Evolutionary conservation across 306 rosid genomes (phyloP).

Genomic region (Hippophae gyantsensis): DNA sequence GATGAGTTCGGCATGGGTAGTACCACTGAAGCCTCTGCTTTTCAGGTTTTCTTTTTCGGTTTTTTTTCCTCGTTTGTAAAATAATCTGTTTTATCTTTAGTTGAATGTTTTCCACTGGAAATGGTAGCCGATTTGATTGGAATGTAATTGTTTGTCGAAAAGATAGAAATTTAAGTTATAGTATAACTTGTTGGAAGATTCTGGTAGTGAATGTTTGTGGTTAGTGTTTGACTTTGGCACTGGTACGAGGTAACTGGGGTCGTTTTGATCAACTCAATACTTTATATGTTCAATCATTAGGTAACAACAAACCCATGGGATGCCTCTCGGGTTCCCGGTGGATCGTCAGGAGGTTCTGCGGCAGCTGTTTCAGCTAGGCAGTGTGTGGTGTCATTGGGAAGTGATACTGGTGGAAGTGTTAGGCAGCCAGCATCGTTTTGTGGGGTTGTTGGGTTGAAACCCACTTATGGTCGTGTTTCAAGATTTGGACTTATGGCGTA

Average conservation of each 20-base stretch:
- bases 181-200: too few relatives aligned
- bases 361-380: conserved; percentile 98
- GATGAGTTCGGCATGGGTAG: conserved; percentile 99
- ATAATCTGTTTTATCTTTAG: neutral
- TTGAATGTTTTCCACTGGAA: neutral
- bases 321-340: conserved; percentile 86
- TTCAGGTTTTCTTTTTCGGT: conserved; percentile 40
- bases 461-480: conserved; percentile 91
- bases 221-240: conserved; percentile 11
- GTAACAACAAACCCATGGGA: conserved; percentile 99
- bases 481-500: conserved; percentile 94
- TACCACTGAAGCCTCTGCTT: conserved; percentile 89
- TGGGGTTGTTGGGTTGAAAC: conserved; percentile 96
- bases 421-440: conserved; percentile 98
- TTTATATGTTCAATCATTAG: conserved; percentile 80
- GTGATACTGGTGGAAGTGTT: conserved; percentile 99
- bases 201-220: neutral
- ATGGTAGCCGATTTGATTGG: neutral
- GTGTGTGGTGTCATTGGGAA: conserved; percentile 83
- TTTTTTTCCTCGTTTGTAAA: neutral
- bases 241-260: conserved; percentile 40
- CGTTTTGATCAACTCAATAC: conserved; percentile 88
- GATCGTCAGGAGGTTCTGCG: conserved; percentile 96
- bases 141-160: neutral
- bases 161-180: too few relatives aligned